Evolutionary conservation across 768 basidiomycete species (phyloP).

Genomic region (Trametes cinnabarina): DNA sequence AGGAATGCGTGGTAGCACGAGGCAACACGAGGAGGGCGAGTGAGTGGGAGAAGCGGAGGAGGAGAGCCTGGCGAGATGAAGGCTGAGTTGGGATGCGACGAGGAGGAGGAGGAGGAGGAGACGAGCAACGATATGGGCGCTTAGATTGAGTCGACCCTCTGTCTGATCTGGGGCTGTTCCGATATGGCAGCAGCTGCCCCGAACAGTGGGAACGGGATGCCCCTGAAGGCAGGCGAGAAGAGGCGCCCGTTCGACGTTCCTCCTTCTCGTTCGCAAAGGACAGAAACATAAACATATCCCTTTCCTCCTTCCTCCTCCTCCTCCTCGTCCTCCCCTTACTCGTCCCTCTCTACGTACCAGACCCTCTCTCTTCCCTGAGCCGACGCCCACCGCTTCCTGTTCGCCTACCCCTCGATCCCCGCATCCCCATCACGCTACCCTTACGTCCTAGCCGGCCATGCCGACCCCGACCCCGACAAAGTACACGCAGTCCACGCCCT

Average conservation of each 20-base stretch:
- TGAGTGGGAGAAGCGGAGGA: neutral
- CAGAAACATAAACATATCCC: neutral
- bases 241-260: too few relatives aligned
- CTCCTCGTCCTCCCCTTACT: neutral
- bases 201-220: neutral
- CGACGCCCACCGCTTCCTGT: neutral
- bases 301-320: neutral
- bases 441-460: slow-evolving; percentile 13
- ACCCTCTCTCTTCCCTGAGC: neutral
- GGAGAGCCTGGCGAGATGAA: neutral
- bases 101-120: neutral
- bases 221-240: neutral
- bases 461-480: neutral
- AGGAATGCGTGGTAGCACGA: slow-evolving; percentile 1
- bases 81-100: neutral
- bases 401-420: neutral
- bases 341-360: too few relatives aligned
- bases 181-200: neutral
- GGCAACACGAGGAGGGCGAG: neutral
- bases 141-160: slow-evolving; percentile 15
- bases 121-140: slow-evolving; percentile 1
- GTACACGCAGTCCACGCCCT: neutral
- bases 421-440: slow-evolving; percentile 8
- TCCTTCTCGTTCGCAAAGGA: neutral
- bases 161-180: slow-evolving; percentile 7